These are phyloP conservation scores for Pyrenopolyporus hunteri DNA, from an alignment of 495 filamentous ascomycete genomes.

Conservation along the genomic window DNA sequence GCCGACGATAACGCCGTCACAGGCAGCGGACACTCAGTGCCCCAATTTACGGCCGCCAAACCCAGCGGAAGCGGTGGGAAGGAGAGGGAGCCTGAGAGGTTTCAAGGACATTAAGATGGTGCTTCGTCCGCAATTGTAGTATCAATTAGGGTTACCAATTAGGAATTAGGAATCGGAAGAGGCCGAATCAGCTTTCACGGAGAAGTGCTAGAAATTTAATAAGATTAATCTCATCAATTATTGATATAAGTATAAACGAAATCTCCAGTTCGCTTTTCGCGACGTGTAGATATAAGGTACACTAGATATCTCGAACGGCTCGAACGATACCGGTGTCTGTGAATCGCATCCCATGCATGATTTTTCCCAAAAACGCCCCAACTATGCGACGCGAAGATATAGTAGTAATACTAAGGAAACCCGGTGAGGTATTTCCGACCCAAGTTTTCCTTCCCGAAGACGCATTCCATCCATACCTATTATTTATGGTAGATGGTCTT, in stretches of 20 bases:
- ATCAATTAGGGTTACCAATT: background rate
- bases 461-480: no score
- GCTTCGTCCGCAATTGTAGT: background rate
- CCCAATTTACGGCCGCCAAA: slow-evolving; percentile 24
- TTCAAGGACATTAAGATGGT: background rate
- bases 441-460: slow-evolving; percentile 4
- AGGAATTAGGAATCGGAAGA: no score
- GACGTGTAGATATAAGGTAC: slow-evolving; percentile 19
- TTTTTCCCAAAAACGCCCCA: slow-evolving; percentile 30
- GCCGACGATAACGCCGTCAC: slow-evolving; percentile 31
- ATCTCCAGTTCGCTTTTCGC: slow-evolving; percentile 7
- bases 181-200: no score
- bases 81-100: slow-evolving; percentile 20
- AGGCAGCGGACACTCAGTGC: slow-evolving; percentile 28
- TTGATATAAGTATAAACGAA: slow-evolving; percentile 9
- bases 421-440: background rate
- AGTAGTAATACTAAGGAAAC: slow-evolving; percentile 3
- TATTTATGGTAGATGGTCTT: no score
- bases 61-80: slow-evolving; percentile 32
- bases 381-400: slow-evolving; percentile 26
- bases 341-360: slow-evolving; percentile 11
- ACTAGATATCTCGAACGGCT: slow-evolving; percentile 17
- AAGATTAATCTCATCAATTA: no score
- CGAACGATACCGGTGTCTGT: slow-evolving; percentile 7
- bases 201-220: no score